Evolutionary conservation across 2,329 filamentous ascomycete species (phyloP).

Genomic region (Microdochium bolleyi): DNA sequence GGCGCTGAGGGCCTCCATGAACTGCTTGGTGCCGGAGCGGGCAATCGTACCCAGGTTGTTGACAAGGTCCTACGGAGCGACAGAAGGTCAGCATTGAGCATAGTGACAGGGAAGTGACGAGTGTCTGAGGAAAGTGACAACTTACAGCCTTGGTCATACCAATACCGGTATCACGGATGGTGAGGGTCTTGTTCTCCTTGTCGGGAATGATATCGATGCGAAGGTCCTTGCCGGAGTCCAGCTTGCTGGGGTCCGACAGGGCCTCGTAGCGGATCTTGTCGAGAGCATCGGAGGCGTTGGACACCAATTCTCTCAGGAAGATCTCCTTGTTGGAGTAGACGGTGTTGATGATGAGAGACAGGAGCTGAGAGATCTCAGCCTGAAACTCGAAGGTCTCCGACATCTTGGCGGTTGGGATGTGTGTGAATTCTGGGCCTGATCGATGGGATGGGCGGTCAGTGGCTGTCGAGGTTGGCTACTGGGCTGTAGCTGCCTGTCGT

Average conservation of each 20-base stretch:
- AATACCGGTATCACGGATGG: conserved; percentile 96
- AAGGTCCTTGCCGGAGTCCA: conserved; percentile 95
- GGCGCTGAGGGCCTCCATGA: conserved; percentile 98
- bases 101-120: background rate
- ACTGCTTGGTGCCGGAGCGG: conserved; percentile 98
- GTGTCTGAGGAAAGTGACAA: conserved; percentile 18
- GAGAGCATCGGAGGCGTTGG: conserved; percentile 96
- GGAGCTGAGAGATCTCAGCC: conserved; percentile 99
- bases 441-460: background rate
- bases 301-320: conserved; percentile 96
- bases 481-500: background rate
- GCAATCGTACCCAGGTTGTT: conserved; percentile 99
- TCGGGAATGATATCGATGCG: conserved; percentile 98
- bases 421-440: conserved; percentile 1
- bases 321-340: conserved; percentile 99
- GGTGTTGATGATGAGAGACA: conserved; percentile 99
- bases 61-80: conserved; percentile 74
- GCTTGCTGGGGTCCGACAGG: conserved; percentile 92
- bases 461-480: background rate
- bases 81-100: conserved; percentile 9
- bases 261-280: conserved; percentile 99
- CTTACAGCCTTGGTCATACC: conserved; percentile 99
- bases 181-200: conserved; percentile 95
- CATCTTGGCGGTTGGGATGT: conserved; percentile 53
- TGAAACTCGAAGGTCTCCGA: conserved; percentile 99